These are phyloP conservation scores for Gossypium rotundifolium DNA, from an alignment of 345 rosid species.

Conservation along the genomic window DNA sequence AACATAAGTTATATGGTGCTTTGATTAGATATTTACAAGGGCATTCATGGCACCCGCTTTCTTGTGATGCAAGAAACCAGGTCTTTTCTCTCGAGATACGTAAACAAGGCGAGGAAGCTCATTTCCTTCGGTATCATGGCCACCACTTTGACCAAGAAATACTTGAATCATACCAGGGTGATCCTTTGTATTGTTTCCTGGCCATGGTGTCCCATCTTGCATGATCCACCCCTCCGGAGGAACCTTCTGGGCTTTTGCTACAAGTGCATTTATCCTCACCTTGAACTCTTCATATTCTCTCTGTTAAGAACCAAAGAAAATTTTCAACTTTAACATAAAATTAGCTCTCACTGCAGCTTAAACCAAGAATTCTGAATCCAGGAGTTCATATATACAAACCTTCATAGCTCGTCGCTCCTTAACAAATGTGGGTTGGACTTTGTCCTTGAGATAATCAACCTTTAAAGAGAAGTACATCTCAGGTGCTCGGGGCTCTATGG, in stretches of 20 bases:
- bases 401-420: slow-evolving; percentile 97
- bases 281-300: slow-evolving; percentile 96
- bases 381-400: slow-evolving; percentile 30
- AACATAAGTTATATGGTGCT: background rate
- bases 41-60: slow-evolving; percentile 99
- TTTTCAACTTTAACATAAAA: background rate
- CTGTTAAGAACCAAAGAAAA: slow-evolving; percentile 35
- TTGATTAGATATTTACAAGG: slow-evolving; percentile 39
- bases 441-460: slow-evolving; percentile 93
- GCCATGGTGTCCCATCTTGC: slow-evolving; percentile 99
- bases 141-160: slow-evolving; percentile 84
- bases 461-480: slow-evolving; percentile 67
- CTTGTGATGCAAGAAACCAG: slow-evolving; percentile 85
- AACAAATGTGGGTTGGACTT: slow-evolving; percentile 94
- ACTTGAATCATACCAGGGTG: slow-evolving; percentile 98
- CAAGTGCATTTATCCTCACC: slow-evolving; percentile 80
- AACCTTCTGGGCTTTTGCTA: slow-evolving; percentile 80
- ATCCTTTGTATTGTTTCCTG: slow-evolving; percentile 95
- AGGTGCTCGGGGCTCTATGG: slow-evolving; percentile 74
- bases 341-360: background rate
- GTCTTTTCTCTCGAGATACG: slow-evolving; percentile 85
- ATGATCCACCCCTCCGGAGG: slow-evolving; percentile 93
- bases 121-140: slow-evolving; percentile 73
- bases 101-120: slow-evolving; percentile 83
- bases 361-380: background rate